Base-by-base conservation (phyloP, 768 basidiomycete genomes). In the Podaxis carcinomalis region DNA sequence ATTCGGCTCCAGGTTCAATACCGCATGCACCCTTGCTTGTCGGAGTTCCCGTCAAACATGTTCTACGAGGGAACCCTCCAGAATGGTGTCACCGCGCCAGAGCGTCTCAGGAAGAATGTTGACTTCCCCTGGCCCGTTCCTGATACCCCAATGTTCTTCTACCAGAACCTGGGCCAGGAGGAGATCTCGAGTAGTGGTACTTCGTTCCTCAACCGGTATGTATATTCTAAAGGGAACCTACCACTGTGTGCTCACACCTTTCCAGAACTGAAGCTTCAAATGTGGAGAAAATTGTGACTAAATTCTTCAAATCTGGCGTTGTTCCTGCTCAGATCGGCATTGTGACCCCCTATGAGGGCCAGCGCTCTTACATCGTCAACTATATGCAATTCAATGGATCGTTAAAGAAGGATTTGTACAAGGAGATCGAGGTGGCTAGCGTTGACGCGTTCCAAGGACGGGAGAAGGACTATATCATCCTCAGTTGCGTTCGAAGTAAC, bases 341-440 rank as follows among this genome's bases (percentile, higher is more conserved):
- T 63, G 94, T 99, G 69, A 99, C 97, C 1, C 97, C 97, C 0
- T 99, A 99, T 74, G 97, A 99, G 72, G 97, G 97, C 25, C 97
- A 99, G 69, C 87, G 97, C 16, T 97, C 95, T 1, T 98, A 97
- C 73, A 90, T 99, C 70, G 95, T 96, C 72, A 96, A 93, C 73
- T 99, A 96, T 74, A 98, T 99, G 97, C 97, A 99, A 78, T 93
- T 97, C 80, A 97, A 98, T 70, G 97, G 97, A n/a, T 89, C 95
- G 27, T 80, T 98, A 63, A 98, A 98, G 87, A 99, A 98, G 78
- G 97, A 99, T 66, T 74, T 98, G 16, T 99, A 99, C 80, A 99
- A 99, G 79, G 97, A 99, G 69, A 95, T 99, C 42, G 97, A 99
- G 72, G 97, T 99, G 51, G 97, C 97, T 4, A 94, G 92, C 65